Evolutionary conservation across 768 basidiomycete genomes (phyloP), one percentile per base, ranked within the genome.

Genomic region (Leccinum sublutescens): DNA sequence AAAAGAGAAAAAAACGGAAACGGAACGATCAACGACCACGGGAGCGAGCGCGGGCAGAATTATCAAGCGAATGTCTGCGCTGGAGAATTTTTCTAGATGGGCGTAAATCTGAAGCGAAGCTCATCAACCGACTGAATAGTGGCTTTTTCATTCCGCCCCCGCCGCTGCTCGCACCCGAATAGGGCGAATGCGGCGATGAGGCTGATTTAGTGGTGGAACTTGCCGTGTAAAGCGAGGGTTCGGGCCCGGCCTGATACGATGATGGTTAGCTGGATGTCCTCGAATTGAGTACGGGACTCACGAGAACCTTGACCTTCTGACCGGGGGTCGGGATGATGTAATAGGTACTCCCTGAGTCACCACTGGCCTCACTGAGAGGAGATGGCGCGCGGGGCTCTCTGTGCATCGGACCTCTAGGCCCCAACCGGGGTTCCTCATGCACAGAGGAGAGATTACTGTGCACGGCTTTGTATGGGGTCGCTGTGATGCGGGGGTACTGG

Each of bases 291-390:
- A 57, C 43, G 53, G 5, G 12, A 81, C 89, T 79, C 74, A 89
- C 89, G 66, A 90, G 79, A 61, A 88, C 80, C 69, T 86, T 87
- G 57, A 89, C 82, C 65, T 89, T 91, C 68, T 88, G 87, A n/a
- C 86, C 85, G 11, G 82, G 81, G 11, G 81, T 78, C 4, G 87
- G 87, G 43, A 88, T 79, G 62, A 89, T 82, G 68, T 89, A 90
- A 76, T 89, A 91, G 3, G 88, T 90, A 68, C 86, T 83, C 21
- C 82, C 86, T 5, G 87, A 87, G 38, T 81, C 81, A 14, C 79
- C 72, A 66, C 83, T 87, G 33, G 69, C 67, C 33, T 79, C 77
- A 49, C 77, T 75, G 7, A 70, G 58, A 15, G 70, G 72, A 0
- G 80, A 68, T 48, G 78, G 79, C 17, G 77, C 77, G 19, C 74